Conservation (phyloP, 192 early-diverging fungal species). For the Coemansia guatemalensis region DNA sequence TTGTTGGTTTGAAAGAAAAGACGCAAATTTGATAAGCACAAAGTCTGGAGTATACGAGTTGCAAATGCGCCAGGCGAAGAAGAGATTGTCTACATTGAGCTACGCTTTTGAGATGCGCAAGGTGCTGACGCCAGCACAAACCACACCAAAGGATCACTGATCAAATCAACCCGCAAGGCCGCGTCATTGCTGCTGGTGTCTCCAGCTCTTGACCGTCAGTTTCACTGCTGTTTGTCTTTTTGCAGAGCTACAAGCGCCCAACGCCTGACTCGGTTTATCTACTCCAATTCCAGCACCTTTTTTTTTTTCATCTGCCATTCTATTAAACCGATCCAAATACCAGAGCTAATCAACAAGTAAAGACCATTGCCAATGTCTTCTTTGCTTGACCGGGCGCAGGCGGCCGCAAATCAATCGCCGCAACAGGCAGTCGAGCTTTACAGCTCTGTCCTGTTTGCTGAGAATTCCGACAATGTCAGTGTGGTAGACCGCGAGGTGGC, state of each 20-base stretch:
- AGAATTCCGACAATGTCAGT: constrained; percentile 10
- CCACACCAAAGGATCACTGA: background rate
- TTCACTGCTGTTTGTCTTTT: background rate
- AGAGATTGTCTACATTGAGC: background rate
- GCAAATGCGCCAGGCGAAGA: background rate
- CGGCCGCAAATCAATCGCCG: constrained; percentile 37
- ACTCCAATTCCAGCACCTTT: background rate
- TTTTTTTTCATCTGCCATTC: background rate
- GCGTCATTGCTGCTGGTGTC: background rate
- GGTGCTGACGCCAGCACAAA: background rate
- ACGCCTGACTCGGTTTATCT: background rate
- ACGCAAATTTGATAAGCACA: background rate
- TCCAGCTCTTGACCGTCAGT: background rate
- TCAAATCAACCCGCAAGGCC: background rate
- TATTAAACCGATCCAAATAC: background rate
- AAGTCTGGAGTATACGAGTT: background rate
- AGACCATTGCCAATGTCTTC: constrained; percentile 25
- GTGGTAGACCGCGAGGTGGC: constrained; percentile 28
- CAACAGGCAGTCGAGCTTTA: constrained; percentile 46
- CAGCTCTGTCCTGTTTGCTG: constrained; percentile 42
- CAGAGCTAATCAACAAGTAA: background rate
- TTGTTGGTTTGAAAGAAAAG: background rate
- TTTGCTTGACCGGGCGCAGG: constrained; percentile 32
- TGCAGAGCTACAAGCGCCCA: background rate
- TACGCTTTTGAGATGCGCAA: background rate